Base-by-base conservation (phyloP, 495 filamentous ascomycete species). In the Lophiostoma macrostomum region DNA sequence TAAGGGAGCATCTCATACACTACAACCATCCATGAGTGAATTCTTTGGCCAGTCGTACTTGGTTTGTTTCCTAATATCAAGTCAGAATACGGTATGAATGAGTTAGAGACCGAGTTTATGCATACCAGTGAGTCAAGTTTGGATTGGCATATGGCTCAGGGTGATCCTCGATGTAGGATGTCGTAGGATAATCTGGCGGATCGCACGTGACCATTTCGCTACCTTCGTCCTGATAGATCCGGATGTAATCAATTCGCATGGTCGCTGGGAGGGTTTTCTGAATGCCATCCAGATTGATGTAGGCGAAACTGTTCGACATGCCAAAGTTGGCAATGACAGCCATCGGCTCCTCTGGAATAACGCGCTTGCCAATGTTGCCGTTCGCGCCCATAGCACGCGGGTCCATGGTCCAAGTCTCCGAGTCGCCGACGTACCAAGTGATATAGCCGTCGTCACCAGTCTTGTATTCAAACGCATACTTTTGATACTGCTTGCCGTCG, bases 231-330 rank as follows among this genome's bases (percentile, higher is more conserved):
- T 89, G 85, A 60, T 88, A 90, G 49, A 89, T 86, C 4, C 86
- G 79, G 29, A 90, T 69, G 63, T 87, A 89, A 61, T 90, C 86
- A 48, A 90, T 71, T 2, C 83, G 75, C 77, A 89, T 82, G 35
- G 76, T 83, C 0, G 83, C 84, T 20, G 86, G 86, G 60, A 88
- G 72, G 22, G 81, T 68, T n/a, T 67, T 22, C 13, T 55, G 58
- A 19, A 89, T 73, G 28, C 72, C 73, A 0, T 67, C 66, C 42
- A 80, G 67, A 53, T 87, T 76, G 38, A 89, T 70, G 5, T 70
- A 68, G 0, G 85, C 80, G 59, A 89, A 90, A 58, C 75, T 80
- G 47, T 74, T 73, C 0, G 80, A 82, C 79, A 89, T 88, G 51
- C 86, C 87, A 67, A 88, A 74, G 54, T 90, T 90, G 67, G 83